Base-by-base conservation (phyloP, 2,329 filamentous ascomycete genomes). In the Fusarium papillatum region DNA sequence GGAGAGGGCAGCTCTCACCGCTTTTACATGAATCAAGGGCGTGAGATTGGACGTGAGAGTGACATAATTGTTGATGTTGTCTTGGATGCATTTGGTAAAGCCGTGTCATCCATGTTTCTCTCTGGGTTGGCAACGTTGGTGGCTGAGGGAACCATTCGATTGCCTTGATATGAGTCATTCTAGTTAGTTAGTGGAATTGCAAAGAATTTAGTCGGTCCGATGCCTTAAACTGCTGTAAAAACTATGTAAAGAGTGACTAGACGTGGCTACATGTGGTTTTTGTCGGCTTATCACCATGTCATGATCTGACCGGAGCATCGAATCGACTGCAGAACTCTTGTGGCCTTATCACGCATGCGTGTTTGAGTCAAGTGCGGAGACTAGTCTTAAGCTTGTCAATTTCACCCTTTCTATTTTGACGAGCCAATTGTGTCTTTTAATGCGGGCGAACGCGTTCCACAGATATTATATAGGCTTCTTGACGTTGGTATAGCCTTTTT, bases 1-100 rank as follows among this genome's bases (percentile, higher is more conserved):
- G 57, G 60, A n/a, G 39, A 11, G 14, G 34, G 65, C 10, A 64
- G 43, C 10, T 11, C 29, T 10, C 64, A 73, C 22, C 57, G 64
- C 4, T 73, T 73, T 19, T 63, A 57, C 46, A 17, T 73, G 16
- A 68, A 71, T n/a, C 71, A 73, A 14, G 68, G 71, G 26, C 57
- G 50, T 2, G 68, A 73, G 38, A 73, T 73, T 43, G 70, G 70
- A 7, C 55, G 70, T 24, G 64, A 68, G 19, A 70, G 70, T 43
- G 50, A 63, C 22, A 67, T 73, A 10, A 68, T 63, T 17, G 53
- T 72, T 8, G 67, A 67, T 13, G 43, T 72, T 14, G 57, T 60
- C 16, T 63, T 72, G 4, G 24, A 72, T 46, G 46, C 17, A 26
- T 29, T 13, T 50, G 46, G 46, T 1, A 50, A 50, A 10, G 22